Evolutionary conservation across 1,139 yeast species (phyloP).

Genomic region (Scheffersomyces illinoinensis): DNA sequence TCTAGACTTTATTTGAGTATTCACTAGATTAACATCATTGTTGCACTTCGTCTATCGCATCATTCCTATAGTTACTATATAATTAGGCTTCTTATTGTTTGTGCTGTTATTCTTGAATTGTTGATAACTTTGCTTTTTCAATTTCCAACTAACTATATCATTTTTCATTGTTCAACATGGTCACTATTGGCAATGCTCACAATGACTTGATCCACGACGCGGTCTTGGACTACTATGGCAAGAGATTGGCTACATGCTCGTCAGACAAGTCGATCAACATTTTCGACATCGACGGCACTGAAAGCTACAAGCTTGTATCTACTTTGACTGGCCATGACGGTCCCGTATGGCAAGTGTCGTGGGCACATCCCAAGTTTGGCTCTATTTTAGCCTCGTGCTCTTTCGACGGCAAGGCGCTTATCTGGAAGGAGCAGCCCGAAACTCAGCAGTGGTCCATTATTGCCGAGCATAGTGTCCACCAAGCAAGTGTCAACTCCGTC

Average conservation of each 20-base stretch:
- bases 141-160: neutral
- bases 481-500: slow-evolving; percentile 91
- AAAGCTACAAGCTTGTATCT: slow-evolving; percentile 72
- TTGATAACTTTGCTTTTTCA: neutral
- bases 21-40: neutral
- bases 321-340: slow-evolving; percentile 92
- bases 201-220: slow-evolving; percentile 96
- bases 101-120: neutral
- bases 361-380: slow-evolving; percentile 99
- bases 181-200: slow-evolving; percentile 77
- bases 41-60: neutral
- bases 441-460: slow-evolving; percentile 86
- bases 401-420: slow-evolving; percentile 89
- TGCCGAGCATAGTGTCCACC: slow-evolving; percentile 85
- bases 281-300: slow-evolving; percentile 84
- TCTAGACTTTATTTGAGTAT: neutral
- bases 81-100: neutral
- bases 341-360: slow-evolving; percentile 97
- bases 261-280: slow-evolving; percentile 93
- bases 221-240: slow-evolving; percentile 93
- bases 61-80: neutral
- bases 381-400: slow-evolving; percentile 92
- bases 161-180: slow-evolving; percentile 37
- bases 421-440: slow-evolving; percentile 88
- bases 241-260: slow-evolving; percentile 91